These are phyloP conservation scores for Phialemonium atrogriseum DNA, from an alignment of 2,329 filamentous ascomycete species.

Conservation along the genomic window DNA sequence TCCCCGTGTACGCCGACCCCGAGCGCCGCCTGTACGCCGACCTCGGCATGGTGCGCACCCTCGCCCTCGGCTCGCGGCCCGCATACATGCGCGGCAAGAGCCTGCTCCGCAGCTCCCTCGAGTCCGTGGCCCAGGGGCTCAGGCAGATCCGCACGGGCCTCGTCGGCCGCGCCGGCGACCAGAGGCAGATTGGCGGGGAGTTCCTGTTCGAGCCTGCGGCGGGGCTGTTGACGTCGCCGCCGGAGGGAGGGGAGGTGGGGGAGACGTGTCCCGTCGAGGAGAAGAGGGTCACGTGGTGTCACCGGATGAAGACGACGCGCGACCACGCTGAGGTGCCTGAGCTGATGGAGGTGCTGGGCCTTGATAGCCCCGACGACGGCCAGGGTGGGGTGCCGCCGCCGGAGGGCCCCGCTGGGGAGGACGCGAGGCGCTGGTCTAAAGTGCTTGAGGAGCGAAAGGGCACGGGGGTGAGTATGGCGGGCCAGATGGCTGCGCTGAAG, in stretches of 20 bases:
- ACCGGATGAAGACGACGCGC: constrained; percentile 70
- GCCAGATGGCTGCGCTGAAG: constrained; percentile 36
- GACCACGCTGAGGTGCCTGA: constrained; percentile 68
- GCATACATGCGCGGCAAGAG: constrained; percentile 56
- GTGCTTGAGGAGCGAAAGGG: constrained; percentile 43
- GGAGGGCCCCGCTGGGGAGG: constrained; percentile 18
- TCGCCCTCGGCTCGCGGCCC: constrained; percentile 50
- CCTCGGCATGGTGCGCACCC: constrained; percentile 61
- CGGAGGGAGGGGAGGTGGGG: not conserved
- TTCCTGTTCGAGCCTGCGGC: constrained; percentile 60
- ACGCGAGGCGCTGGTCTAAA: constrained; percentile 36
- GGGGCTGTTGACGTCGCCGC: constrained; percentile 22
- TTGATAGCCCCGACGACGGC: constrained; percentile 30
- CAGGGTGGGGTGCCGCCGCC: not conserved
- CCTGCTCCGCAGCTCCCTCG: constrained; percentile 38
- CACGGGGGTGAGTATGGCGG: constrained; percentile 41
- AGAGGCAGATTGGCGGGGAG: constrained; percentile 66
- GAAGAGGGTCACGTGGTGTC: constrained; percentile 68
- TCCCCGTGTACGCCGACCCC: constrained; percentile 72
- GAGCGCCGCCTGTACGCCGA: constrained; percentile 55
- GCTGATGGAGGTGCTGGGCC: constrained; percentile 53
- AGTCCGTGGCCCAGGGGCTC: constrained; percentile 51
- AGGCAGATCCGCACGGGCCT: constrained; percentile 48
- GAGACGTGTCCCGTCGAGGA: constrained; percentile 22
- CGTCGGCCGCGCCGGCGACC: constrained; percentile 55